Evolutionary conservation across 345 rosid species (phyloP).

Genomic region (Turnera subulata): DNA sequence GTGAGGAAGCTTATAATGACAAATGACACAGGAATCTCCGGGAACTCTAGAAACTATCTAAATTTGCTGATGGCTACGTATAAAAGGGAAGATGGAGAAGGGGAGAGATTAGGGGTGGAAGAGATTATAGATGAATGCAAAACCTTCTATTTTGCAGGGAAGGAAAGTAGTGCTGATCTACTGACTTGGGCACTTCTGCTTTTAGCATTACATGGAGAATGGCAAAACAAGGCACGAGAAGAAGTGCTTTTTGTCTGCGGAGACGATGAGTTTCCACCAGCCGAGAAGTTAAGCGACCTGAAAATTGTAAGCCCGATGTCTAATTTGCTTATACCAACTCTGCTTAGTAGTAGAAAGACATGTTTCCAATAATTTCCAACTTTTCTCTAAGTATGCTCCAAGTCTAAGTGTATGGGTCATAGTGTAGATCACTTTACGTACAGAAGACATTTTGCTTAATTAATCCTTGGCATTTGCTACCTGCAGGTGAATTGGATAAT

Average conservation of each 20-base stretch:
- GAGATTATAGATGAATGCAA: constrained; percentile 86
- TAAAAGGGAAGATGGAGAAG: constrained; percentile 44
- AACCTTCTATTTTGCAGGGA: constrained; percentile 83
- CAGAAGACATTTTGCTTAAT: background rate
- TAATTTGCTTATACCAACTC: background rate
- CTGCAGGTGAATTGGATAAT: background rate
- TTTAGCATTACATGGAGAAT: constrained; percentile 64
- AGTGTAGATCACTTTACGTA: no score
- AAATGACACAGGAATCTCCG: constrained; percentile 28
- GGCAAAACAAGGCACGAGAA: constrained; percentile 74
- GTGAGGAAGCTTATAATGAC: constrained; percentile 45
- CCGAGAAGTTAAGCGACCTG: constrained; percentile 46
- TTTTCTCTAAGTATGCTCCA: no score
- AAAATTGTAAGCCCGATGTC: constrained; percentile 49
- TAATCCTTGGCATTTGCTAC: background rate
- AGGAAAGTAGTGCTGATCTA: constrained; percentile 66
- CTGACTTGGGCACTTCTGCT: constrained; percentile 67
- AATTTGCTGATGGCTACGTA: constrained; percentile 48
- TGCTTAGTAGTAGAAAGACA: no score
- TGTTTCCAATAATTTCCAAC: no score
- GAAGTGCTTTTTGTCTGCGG: constrained; percentile 50
- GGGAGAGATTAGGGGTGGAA: constrained; percentile 53
- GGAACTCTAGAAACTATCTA: constrained; percentile 49
- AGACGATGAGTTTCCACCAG: constrained; percentile 24
- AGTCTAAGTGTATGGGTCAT: no score